phyloP scores from a whole-genome alignment of 2,329 filamentous ascomycete species.

The Ceratocystis huliohia region DNA sequence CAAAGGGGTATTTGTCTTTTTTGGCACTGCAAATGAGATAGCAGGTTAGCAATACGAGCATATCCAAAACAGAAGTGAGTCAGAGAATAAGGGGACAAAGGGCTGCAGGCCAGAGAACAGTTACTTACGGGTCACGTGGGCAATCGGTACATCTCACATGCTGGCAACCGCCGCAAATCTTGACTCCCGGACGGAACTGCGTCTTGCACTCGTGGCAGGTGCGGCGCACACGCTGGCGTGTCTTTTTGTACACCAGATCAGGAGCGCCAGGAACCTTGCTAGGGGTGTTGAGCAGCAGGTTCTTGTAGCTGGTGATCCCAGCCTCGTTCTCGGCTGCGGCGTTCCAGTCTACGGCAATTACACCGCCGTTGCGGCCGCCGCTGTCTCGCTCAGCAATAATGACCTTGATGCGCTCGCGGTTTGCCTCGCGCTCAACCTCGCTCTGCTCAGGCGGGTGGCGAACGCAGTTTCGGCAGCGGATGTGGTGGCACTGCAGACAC shows the following conservation, averaged over 20 bases:
- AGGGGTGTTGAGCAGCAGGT: slow-evolving; percentile 43
- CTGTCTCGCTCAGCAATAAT: slow-evolving; percentile 43
- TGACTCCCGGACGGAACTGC: slow-evolving; percentile 46
- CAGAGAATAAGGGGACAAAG: neutral
- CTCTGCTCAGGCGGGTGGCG: slow-evolving; percentile 57
- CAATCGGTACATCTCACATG: slow-evolving; percentile 71
- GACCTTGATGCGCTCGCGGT: slow-evolving; percentile 37
- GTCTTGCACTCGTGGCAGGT: slow-evolving; percentile 62
- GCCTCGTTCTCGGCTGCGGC: slow-evolving; percentile 30
- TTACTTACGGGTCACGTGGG: slow-evolving; percentile 62
- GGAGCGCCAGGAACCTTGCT: slow-evolving; percentile 50
- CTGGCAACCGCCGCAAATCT: slow-evolving; percentile 53
- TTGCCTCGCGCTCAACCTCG: slow-evolving; percentile 41
- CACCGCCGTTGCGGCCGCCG: slow-evolving; percentile 33
- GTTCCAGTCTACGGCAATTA: slow-evolving; percentile 33
- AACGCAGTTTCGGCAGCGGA: slow-evolving; percentile 67
- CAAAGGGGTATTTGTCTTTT: slow-evolving; percentile 54
- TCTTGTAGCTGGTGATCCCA: slow-evolving; percentile 24
- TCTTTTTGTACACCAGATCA: slow-evolving; percentile 58
- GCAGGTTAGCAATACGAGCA: slow-evolving; percentile 18
- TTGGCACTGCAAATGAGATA: slow-evolving; percentile 38
- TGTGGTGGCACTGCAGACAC: slow-evolving; percentile 66
- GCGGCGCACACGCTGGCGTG: slow-evolving; percentile 59
- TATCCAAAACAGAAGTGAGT: neutral
- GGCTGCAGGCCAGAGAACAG: neutral